Evolutionary conservation across 2,329 filamentous ascomycete species (phyloP).

Genomic region (Salinomyces thailandicus): DNA sequence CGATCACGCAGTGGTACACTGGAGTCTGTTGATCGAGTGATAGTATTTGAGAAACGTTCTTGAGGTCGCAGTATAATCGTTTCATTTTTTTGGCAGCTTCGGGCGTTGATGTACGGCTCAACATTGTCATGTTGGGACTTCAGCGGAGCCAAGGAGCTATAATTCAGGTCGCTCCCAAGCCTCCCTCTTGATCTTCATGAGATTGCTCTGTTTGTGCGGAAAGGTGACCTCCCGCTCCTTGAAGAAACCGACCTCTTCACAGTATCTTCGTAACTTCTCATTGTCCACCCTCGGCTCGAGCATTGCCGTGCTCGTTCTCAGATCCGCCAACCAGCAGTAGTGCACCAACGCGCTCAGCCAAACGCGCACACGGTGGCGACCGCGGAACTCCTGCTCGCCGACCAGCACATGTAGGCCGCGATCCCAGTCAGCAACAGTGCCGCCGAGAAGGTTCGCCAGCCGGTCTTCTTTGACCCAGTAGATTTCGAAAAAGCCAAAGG

Average conservation of each 20-base stretch:
- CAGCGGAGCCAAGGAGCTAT: too few relatives aligned
- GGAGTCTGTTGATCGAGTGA: too few relatives aligned
- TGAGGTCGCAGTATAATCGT: too few relatives aligned
- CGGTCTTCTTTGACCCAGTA: slow-evolving; percentile 96
- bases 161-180: slow-evolving; percentile 48
- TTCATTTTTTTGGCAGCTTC: too few relatives aligned
- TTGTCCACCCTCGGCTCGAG: slow-evolving; percentile 91
- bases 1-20: too few relatives aligned
- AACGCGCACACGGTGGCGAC: slow-evolving; percentile 59
- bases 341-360: slow-evolving; percentile 88
- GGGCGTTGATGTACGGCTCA: too few relatives aligned
- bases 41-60: too few relatives aligned
- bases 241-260: slow-evolving; percentile 66
- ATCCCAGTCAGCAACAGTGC: slow-evolving; percentile 67
- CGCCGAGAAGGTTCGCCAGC: slow-evolving; percentile 53
- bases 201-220: slow-evolving; percentile 83
- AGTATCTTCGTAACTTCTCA: slow-evolving; percentile 62
- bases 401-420: slow-evolving; percentile 80
- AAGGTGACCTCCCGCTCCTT: slow-evolving; percentile 81
- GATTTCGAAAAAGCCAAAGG: slow-evolving; percentile 94
- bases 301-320: slow-evolving; percentile 70
- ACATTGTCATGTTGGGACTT: too few relatives aligned
- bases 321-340: slow-evolving; percentile 67
- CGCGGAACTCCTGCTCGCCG: slow-evolving; percentile 85
- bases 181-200: slow-evolving; percentile 70